Evolutionary conservation across 331 rosid species (phyloP).

Genomic region (Quercus lobata): DNA sequence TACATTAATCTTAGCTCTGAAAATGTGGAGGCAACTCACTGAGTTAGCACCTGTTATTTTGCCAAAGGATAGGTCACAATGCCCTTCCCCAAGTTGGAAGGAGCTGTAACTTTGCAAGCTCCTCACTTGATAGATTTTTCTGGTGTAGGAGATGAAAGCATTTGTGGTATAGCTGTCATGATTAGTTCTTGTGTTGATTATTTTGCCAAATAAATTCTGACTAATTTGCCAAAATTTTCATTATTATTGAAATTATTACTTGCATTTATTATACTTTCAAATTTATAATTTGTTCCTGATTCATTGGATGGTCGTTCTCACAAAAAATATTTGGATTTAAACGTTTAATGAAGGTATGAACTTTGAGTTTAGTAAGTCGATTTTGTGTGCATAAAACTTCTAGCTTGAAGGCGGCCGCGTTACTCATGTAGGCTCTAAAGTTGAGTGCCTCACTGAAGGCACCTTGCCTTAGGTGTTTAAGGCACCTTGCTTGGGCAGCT

Average conservation of each 20-base stretch:
- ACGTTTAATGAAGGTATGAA: not conserved
- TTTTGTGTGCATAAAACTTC: not conserved
- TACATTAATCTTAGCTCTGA: conserved; percentile 26
- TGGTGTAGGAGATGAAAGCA: conserved; percentile 77
- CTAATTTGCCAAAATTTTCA: not conserved
- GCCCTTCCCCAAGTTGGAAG: conserved; percentile 75
- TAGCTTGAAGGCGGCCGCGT: not conserved
- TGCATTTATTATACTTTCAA: not conserved
- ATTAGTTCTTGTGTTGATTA: not conserved
- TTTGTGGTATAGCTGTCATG: conserved; percentile 59
- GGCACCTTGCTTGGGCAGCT: too few relatives aligned
- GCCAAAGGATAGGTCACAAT: conserved; percentile 74
- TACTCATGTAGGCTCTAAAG: too few relatives aligned
- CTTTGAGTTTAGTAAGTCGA: not conserved
- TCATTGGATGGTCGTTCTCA: not conserved
- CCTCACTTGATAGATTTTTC: conserved; percentile 96
- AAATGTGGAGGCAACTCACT: conserved; percentile 56
- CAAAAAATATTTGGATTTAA: not conserved
- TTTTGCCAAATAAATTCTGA: not conserved
- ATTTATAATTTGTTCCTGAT: not conserved
- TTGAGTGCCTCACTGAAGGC: too few relatives aligned
- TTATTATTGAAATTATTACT: not conserved
- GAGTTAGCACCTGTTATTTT: conserved; percentile 75
- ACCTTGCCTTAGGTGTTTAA: too few relatives aligned
- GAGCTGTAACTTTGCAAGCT: conserved; percentile 84